phyloP scores from a whole-genome alignment of 352 stramenopile genomes.

The Phytopythium montanum region DNA sequence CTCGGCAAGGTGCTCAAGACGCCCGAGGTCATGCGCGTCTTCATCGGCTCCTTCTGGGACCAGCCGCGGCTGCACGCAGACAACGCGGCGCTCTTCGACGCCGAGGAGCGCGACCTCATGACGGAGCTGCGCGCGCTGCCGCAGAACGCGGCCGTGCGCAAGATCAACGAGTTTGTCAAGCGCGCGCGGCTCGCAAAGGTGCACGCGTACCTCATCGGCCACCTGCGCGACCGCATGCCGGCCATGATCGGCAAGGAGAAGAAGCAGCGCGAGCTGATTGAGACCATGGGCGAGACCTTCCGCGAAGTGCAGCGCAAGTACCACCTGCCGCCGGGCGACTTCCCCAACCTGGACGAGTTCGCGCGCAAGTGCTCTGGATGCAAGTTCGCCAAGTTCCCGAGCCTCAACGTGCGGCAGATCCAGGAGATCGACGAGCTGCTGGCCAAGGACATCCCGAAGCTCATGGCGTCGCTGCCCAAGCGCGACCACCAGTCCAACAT shows the following conservation, averaged over 20 bases:
- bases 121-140: constrained; percentile 95
- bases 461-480: constrained; percentile 82
- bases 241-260: constrained; percentile 96
- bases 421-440: constrained; percentile 98
- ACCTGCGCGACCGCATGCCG: constrained; percentile 96
- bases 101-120: constrained; percentile 97
- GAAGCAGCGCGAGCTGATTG: constrained; percentile 95
- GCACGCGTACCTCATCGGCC: constrained; percentile 97
- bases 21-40: constrained; percentile 97
- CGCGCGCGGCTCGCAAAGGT: constrained; percentile 93
- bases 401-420: constrained; percentile 93
- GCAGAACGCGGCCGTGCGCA: constrained; percentile 94
- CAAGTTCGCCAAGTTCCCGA: constrained; percentile 91
- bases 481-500: constrained; percentile 18
- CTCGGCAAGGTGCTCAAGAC: constrained; percentile 98
- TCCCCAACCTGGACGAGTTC: constrained; percentile 92
- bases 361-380: constrained; percentile 66
- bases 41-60: constrained; percentile 98
- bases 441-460: constrained; percentile 93
- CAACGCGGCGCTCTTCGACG: constrained; percentile 94
- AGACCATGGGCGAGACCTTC: constrained; percentile 95
- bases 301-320: constrained; percentile 97
- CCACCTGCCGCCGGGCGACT: constrained; percentile 93
- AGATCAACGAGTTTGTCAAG: constrained; percentile 96
- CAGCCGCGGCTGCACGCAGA: constrained; percentile 85